A percentile compares a stretch with the other conserved stretches of the same genome.
Conservation (phyloP, 768 basidiomycete species). For the Amanita thiersii region DNA sequence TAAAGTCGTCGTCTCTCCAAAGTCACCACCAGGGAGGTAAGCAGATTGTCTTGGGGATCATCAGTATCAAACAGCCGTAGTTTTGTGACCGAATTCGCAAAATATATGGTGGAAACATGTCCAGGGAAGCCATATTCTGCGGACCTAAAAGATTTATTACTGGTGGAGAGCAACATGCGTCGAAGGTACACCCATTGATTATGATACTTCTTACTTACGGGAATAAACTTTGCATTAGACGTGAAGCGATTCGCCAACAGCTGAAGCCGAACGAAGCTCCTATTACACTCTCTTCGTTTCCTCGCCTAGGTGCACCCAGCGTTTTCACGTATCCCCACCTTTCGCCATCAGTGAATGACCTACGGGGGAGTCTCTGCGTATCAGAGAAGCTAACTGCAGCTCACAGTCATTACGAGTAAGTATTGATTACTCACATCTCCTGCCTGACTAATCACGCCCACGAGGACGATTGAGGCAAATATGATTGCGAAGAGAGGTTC, state of each 20-base stretch:
- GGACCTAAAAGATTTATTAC: not conserved
- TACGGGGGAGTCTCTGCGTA: not conserved
- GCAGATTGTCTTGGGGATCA: no score
- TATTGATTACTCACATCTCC: not conserved
- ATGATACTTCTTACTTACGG: not conserved
- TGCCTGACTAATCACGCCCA: not conserved
- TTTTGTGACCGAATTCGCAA: conserved; percentile 2
- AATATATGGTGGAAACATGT: conserved; percentile 1
- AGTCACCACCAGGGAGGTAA: no score
- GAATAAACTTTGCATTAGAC: not conserved
- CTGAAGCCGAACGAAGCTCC: not conserved
- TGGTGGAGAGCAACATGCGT: conserved; percentile 2
- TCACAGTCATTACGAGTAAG: conserved; percentile 5
- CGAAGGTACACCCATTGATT: not conserved
- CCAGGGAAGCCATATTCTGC: conserved; percentile 3
- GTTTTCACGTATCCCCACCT: conserved; percentile 3
- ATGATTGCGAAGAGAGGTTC: conserved; percentile 8
- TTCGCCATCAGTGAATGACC: not conserved
- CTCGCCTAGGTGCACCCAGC: conserved; percentile 2
- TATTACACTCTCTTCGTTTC: conserved; percentile 3
- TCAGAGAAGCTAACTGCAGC: conserved; percentile 4
- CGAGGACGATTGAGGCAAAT: conserved; percentile 6
- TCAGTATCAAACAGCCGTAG: no score
- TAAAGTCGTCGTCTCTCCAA: not conserved
- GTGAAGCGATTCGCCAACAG: conserved; percentile 2